phyloP scores from a whole-genome alignment of 306 rosid species.

The Cyamopsis tetragonoloba region DNA sequence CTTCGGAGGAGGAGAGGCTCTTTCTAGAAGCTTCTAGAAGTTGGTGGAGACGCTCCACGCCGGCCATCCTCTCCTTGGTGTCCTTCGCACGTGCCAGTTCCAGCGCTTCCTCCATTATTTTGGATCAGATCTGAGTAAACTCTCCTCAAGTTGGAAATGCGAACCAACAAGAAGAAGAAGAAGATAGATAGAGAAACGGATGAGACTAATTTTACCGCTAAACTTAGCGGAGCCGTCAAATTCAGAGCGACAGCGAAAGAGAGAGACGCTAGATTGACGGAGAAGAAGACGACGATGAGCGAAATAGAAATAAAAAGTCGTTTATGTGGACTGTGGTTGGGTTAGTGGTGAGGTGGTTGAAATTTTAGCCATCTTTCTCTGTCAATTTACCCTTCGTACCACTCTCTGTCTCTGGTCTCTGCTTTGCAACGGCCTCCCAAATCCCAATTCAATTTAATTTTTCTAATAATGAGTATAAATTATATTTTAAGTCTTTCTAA shows the following conservation, averaged over 20 bases:
- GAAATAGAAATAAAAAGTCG: background rate
- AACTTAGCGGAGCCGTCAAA: constrained; percentile 31
- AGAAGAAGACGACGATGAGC: constrained; percentile 23
- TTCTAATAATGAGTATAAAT: no score
- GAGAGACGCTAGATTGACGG: constrained; percentile 12
- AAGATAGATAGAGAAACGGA: background rate
- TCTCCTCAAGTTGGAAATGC: background rate
- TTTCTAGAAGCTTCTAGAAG: constrained; percentile 85
- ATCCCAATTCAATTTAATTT: no score
- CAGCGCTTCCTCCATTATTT: constrained; percentile 86
- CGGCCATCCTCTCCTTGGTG: constrained; percentile 98
- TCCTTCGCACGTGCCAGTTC: constrained; percentile 97
- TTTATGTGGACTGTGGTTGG: background rate
- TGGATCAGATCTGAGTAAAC: constrained; percentile 33
- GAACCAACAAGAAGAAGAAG: no score
- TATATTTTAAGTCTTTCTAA: no score
- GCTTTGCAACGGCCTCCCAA: no score
- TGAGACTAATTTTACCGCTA: constrained; percentile 5
- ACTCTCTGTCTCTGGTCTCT: no score
- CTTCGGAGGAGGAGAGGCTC: constrained; percentile 72
- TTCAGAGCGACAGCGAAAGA: constrained; percentile 13
- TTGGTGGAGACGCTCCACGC: constrained; percentile 90
- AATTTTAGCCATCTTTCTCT: background rate
- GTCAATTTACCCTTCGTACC: background rate
- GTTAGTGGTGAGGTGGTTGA: background rate